Conservation (phyloP, 2,329 filamentous ascomycete genomes). For the Lachnellula subtilissima region DNA sequence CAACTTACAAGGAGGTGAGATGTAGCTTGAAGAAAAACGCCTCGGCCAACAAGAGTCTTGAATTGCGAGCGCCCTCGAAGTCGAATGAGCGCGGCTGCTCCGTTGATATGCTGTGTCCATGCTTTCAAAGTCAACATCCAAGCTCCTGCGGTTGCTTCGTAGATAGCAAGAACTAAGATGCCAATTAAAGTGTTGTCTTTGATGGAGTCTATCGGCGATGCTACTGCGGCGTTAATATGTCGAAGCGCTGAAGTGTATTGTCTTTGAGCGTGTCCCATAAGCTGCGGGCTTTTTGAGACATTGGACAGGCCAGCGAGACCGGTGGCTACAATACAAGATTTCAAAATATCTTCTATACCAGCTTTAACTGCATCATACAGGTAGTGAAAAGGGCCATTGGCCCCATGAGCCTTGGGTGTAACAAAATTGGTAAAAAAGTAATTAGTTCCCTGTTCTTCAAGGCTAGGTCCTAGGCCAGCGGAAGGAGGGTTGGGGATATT, state of each 20-base stretch:
- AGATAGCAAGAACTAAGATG: constrained; percentile 48
- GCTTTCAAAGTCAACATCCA: constrained; percentile 42
- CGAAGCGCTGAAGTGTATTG: constrained; percentile 46
- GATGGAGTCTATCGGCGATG: constrained; percentile 39
- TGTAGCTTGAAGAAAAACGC: constrained; percentile 51
- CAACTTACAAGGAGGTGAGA: constrained; percentile 47
- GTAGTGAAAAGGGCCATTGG: background rate
- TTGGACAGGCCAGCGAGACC: constrained; percentile 48
- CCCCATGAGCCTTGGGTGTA: constrained; percentile 4
- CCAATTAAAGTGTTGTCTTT: constrained; percentile 51
- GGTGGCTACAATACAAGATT: constrained; percentile 30
- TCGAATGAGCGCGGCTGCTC: constrained; percentile 45
- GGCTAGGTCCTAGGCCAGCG: background rate
- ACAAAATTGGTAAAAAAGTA: constrained; percentile 15
- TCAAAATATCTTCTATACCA: constrained; percentile 6
- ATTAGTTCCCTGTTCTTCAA: constrained; percentile 10
- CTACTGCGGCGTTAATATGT: constrained; percentile 45
- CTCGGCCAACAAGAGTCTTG: constrained; percentile 40
- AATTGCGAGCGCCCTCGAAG: constrained; percentile 46
- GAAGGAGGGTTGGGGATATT: background rate
- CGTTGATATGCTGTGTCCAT: constrained; percentile 50
- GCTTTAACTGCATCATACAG: constrained; percentile 3
- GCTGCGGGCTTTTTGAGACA: constrained; percentile 39
- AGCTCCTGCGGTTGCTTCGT: constrained; percentile 46
- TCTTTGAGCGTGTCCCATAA: constrained; percentile 43